Evolutionary conservation across 441 rosid genomes (phyloP), one percentile per base, ranked within the genome.

Genomic region (Euphorbia schlechtendalii): DNA sequence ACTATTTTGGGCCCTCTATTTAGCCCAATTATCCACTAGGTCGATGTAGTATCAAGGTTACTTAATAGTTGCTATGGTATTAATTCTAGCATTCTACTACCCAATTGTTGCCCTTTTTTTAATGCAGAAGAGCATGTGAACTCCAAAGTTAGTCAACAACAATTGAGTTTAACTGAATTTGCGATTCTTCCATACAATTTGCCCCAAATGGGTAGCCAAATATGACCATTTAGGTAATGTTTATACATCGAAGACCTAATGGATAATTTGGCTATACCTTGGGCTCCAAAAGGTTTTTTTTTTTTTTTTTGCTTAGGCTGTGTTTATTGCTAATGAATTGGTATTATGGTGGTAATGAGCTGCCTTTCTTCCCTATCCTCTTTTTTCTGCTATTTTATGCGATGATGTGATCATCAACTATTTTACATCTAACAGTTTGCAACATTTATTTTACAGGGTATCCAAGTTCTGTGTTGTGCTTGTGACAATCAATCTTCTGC

Each of bases 401-500:
- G 56, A 56, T n/a, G 7, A 18, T 38, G 32, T 46, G 15, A 43
- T 43, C 14, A 7, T 15, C 54, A 14, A 8, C 21, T 51, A 40
- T 32, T 10, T 22, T 63, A 59, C n/a, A n/a, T 9, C 48, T 40
- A 27, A 20, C 61, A 61, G 34, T 61, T 61, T n/a, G 15, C 63
- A 52, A 43, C 18, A 10, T 24, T 9, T 38, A 20, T 25, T 63
- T 71, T 63, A 20, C 74, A 78, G 86, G 68, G 75, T 25, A 65
- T 77, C 53, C 79, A 77, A 64, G 56, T 73, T 61, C 41, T 81
- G 68, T 73, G 67, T 62, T 14, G 34, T 56, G 69, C 64, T 10
- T 49, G 46, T 59, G 58, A 51, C 48, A 22, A 56, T 58, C 46
- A 24, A 14, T 45, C 56, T 12, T 66, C 73, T 51, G 61, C 60